phyloP scores from a whole-genome alignment of 225 moss, liverwort and hornwort species.

The Straminergon stramineum region DNA sequence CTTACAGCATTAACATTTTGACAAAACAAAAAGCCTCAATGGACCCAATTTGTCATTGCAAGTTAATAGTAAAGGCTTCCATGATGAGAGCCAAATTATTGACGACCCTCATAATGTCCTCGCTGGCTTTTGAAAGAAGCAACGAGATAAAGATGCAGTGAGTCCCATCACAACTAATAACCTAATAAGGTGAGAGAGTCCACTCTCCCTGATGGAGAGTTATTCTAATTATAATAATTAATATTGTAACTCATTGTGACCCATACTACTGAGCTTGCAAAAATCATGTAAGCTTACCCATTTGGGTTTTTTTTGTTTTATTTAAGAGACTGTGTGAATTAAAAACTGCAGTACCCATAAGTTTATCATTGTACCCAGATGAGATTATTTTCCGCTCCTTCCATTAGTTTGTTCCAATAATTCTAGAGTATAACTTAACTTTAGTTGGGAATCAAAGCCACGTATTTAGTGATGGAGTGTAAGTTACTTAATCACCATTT shows the following conservation, averaged over 20 bases:
- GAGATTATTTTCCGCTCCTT: neutral
- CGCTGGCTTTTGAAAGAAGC: neutral
- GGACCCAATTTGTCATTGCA: fast-evolving
- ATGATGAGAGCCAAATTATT: neutral
- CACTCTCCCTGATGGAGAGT: neutral
- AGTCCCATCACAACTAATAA: neutral
- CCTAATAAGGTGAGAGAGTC: too few relatives aligned
- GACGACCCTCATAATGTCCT: neutral
- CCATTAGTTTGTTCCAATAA: neutral
- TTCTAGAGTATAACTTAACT: too few relatives aligned
- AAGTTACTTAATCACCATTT: neutral
- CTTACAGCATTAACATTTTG: neutral
- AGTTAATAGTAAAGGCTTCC: neutral
- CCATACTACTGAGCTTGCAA: neutral
- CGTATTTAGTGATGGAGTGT: neutral
- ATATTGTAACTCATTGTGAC: neutral
- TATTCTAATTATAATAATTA: neutral
- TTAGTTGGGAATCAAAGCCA: neutral
- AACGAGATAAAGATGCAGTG: neutral
- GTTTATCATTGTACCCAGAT: neutral
- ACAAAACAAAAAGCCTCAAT: neutral
- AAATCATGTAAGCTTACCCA: too few relatives aligned
- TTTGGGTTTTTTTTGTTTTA: too few relatives aligned
- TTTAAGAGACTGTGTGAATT: too few relatives aligned
- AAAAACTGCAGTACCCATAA: too few relatives aligned